Evolutionary conservation across 2,329 filamentous ascomycete species (phyloP).

Genomic region (Monilinia vaccinii-corymbosi): DNA sequence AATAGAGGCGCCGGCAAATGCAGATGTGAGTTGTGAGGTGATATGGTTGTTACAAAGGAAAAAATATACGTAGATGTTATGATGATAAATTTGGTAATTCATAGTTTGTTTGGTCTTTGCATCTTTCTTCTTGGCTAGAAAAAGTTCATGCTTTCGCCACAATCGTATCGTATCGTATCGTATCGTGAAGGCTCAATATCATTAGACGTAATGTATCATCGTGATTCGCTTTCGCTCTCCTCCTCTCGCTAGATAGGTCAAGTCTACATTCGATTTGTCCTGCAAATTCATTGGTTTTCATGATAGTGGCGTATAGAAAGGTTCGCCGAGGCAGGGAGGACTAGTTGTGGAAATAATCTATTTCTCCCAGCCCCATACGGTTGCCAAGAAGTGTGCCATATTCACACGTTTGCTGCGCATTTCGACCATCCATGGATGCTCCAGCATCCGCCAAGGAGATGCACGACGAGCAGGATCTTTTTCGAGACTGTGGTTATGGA

Average conservation of each 20-base stretch:
- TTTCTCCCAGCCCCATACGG: slow-evolving; percentile 85
- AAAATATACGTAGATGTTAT: neutral
- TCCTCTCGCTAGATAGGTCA: neutral
- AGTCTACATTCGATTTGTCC: neutral
- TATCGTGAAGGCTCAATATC: neutral
- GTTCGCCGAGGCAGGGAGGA: neutral
- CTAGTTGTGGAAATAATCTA: neutral
- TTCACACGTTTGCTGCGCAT: slow-evolving; percentile 96
- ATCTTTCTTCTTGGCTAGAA: neutral
- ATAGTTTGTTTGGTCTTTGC: neutral
- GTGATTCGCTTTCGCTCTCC: neutral
- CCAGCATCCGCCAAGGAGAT: slow-evolving; percentile 96
- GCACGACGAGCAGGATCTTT: slow-evolving; percentile 83
- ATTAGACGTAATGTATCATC: neutral
- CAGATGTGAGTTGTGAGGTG: neutral
- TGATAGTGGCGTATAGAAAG: neutral
- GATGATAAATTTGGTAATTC: neutral
- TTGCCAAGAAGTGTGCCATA: slow-evolving; percentile 87
- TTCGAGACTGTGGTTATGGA: slow-evolving; percentile 57
- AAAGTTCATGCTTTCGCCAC: neutral
- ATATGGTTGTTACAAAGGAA: neutral
- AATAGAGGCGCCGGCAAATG: neutral
- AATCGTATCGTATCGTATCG: neutral
- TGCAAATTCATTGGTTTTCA: neutral
- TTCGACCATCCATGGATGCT: slow-evolving; percentile 97